These are phyloP conservation scores for Pythium scleroteichum DNA, from an alignment of 352 stramenopile species.

Conservation along the genomic window DNA sequence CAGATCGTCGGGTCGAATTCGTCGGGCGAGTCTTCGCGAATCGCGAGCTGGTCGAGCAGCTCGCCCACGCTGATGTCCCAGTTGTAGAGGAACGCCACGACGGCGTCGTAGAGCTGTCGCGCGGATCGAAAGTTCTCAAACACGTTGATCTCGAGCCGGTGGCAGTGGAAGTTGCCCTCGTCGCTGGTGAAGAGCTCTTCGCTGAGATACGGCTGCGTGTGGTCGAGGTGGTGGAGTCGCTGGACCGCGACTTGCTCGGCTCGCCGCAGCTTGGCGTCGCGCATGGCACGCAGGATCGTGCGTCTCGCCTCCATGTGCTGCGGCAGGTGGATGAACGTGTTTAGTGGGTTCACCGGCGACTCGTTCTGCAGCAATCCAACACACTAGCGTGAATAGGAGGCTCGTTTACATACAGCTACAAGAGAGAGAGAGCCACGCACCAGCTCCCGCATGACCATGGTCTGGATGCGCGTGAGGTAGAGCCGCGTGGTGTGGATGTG, in stretches of 20 bases:
- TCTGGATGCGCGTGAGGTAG: too few relatives aligned
- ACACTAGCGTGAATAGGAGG: too few relatives aligned
- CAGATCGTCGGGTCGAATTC: conserved; percentile 28
- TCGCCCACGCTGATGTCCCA: conserved; percentile 57
- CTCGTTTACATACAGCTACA: background rate
- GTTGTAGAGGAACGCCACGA: conserved; percentile 40
- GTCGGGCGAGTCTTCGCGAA: conserved; percentile 42
- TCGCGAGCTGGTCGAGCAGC: conserved; percentile 41
- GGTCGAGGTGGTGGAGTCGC: conserved; percentile 6
- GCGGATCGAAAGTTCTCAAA: conserved; percentile 37
- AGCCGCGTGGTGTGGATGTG: conserved; percentile 14
- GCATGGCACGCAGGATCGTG: conserved; percentile 11
- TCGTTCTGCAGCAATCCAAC: background rate
- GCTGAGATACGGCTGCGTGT: background rate
- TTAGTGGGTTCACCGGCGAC: conserved; percentile 7
- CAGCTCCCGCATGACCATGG: conserved; percentile 2
- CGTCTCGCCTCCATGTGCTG: conserved; percentile 5
- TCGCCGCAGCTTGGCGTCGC: conserved; percentile 6
- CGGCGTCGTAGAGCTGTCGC: conserved; percentile 43
- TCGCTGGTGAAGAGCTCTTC: conserved; percentile 8
- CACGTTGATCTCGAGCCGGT: conserved; percentile 37
- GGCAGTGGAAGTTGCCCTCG: conserved; percentile 7
- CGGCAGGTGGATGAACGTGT: conserved; percentile 12
- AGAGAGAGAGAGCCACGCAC: background rate
- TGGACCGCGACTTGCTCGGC: conserved; percentile 1